Evolutionary conservation across 257 asterid genomes (phyloP), one percentile per base, ranked within the genome.

Genomic region (Echium plantagineum): DNA sequence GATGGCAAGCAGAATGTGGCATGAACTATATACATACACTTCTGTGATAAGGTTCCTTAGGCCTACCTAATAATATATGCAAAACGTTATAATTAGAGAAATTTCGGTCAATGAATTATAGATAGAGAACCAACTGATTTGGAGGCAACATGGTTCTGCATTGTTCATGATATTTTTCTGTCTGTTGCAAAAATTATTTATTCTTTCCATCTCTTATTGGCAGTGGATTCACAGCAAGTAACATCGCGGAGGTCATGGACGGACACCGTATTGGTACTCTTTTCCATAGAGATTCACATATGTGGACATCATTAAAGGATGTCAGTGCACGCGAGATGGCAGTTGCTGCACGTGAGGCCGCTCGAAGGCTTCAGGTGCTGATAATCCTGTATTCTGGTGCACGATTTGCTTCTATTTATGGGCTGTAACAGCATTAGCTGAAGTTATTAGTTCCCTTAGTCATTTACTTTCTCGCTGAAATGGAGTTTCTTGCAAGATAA

Each of bases 261-360:
- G 95, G 94, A 58, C 68, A 70, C 58, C 80, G 80, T 17, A 69
- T 86, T 62, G 95, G 95, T 13, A 86, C 95, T 10, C 79, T 86
- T 55, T 86, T 86, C 70, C 95, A 86, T 52, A 80, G 73, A 19
- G 87, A 86, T 68, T 81, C 95, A n/a, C 69, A 64, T 76, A 63
- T 76, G 78, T 84, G 87, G 90, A 63, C 71, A 46, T 68, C 86
- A 5, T 67, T 53, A 55, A 81, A 73, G 31, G 85, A 84, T 21
- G 66, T 73, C 59, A 78, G 81, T 56, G 75, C 83, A 15, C 85
- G 83, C 35, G 90, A 80, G 52, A 86, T 86, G 95, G 95, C 94
- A 59, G 68, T 72, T 56, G 81, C 90, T 16, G 95, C 95, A 7
- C 69, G 94, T 74, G 90, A 86, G 63, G 76, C 85, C 76, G 82